Base-by-base conservation (phyloP, 495 filamentous ascomycete species). In the Penicillium silybi region DNA sequence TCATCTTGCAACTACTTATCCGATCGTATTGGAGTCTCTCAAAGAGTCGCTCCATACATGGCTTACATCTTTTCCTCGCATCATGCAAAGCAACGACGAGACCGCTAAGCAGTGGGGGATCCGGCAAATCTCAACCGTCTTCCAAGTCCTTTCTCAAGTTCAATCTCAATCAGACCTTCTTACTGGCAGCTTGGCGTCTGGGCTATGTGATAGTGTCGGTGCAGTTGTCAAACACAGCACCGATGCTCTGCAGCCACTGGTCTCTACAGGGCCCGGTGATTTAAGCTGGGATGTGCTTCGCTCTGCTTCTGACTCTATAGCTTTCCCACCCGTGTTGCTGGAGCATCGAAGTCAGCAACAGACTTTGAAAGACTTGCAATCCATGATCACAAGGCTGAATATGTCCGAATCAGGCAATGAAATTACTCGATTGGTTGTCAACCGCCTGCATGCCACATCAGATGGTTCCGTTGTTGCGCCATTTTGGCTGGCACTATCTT, bases 11-110 rank as follows among this genome's bases (percentile, higher is more conserved):
- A 76, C 71, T n/a, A 75, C 85, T 16, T 82, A 93, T 54, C 64
- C 78, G 10, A 71, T 80, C 25, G 67, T 95, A 0, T 66, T 80
- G 18, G 87, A 90, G 16, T 69, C 80, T 15, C 70, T 96, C 41
- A 90, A 89, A 59, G 79, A 73, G 23, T 85, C 82, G 1, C 67
- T 95, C 4, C 87, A 95, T 65, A 82, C 80, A 35, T 96, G 91
- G 92, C 76, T 93, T 15, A 80, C 82, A 2, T 80, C 87, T 16
- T 79, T 97, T 23, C 87, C 95, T 3, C 78, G 90, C 34, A 68
- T 88, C 10, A 93, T 97, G 82, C 88, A 91, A 64, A 82, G 84
- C 20, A 87, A 83, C 48, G 92, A 99, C 48, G 90, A 97, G 54
- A 77, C 69, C 7, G 69, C 82, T 27, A 95, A 93, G 61, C 76